Evolutionary conservation across 2,329 filamentous ascomycete species (phyloP).

Genomic region (Colletotrichum cereale): DNA sequence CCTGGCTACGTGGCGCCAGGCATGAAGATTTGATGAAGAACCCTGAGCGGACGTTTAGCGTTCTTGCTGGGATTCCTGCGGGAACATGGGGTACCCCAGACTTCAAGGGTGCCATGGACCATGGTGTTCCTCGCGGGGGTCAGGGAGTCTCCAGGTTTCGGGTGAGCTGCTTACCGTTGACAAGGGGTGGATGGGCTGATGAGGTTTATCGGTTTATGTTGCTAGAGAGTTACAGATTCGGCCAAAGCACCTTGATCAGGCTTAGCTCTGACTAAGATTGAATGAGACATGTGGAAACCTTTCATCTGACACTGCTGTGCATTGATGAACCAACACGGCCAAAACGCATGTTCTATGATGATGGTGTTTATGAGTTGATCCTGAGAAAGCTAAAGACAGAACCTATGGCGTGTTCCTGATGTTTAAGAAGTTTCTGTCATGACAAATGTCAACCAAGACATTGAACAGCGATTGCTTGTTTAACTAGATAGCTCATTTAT

Average conservation of each 20-base stretch:
- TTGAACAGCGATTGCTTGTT: accelerated
- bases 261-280: neutral
- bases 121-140: constrained; percentile 82
- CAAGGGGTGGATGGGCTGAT: constrained; percentile 94
- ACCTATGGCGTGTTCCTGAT: too few relatives aligned
- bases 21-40: constrained; percentile 92
- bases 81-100: constrained; percentile 86
- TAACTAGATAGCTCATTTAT: neutral
- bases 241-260: neutral
- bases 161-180: constrained; percentile 87
- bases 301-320: too few relatives aligned
- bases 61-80: constrained; percentile 84
- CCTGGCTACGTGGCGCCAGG: constrained; percentile 94
- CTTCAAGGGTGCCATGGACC: constrained; percentile 83
- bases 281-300: constrained; percentile 9
- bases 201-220: constrained; percentile 39
- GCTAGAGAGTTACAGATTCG: neutral
- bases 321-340: neutral
- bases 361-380: neutral
- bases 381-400: too few relatives aligned
- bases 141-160: constrained; percentile 81
- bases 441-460: neutral
- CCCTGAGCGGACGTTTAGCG: constrained; percentile 75
- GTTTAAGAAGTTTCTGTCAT: neutral
- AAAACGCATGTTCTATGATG: neutral